These are phyloP conservation scores for Pholiota conissans DNA, from an alignment of 768 basidiomycete species.

Conservation along the genomic window DNA sequence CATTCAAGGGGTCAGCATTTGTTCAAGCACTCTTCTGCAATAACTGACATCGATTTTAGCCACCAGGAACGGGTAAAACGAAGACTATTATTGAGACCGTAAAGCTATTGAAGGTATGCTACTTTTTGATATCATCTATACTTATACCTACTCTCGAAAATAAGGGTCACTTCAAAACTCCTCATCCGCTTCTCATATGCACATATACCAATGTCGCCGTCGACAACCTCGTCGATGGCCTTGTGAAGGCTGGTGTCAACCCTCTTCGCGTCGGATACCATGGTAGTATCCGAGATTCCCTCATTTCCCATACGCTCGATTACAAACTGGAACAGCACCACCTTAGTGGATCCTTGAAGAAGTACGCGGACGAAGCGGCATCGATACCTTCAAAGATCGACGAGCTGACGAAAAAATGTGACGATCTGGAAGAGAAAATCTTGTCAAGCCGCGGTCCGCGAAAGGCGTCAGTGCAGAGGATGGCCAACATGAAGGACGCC, in stretches of 20 bases:
- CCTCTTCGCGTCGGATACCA: constrained; percentile 76
- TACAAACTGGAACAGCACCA: constrained; percentile 63
- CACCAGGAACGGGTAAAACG: constrained; percentile 93
- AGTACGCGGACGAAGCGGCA: constrained; percentile 35
- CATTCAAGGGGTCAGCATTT: constrained; percentile 76
- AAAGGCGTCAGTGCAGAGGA: constrained; percentile 18
- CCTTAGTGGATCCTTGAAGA: constrained; percentile 43
- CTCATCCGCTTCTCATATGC: constrained; percentile 85
- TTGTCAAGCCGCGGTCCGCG: background rate
- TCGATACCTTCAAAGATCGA: constrained; percentile 20
- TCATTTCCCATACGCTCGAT: constrained; percentile 62
- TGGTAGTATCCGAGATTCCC: constrained; percentile 56
- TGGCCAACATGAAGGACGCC: constrained; percentile 32
- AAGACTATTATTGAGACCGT: constrained; percentile 88
- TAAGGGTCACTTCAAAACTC: constrained; percentile 76
- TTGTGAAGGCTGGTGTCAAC: constrained; percentile 59
- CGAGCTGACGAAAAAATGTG: constrained; percentile 16
- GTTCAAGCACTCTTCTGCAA: background rate
- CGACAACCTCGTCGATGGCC: constrained; percentile 83
- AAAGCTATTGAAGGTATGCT: constrained; percentile 69
- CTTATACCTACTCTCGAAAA: background rate
- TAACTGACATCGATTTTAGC: constrained; percentile 40
- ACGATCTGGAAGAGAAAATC: constrained; percentile 19
- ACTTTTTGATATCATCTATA: background rate
- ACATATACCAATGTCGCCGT: constrained; percentile 94